phyloP scores from a whole-genome alignment of 345 rosid species.

The Eucalyptus erythrocorys region DNA sequence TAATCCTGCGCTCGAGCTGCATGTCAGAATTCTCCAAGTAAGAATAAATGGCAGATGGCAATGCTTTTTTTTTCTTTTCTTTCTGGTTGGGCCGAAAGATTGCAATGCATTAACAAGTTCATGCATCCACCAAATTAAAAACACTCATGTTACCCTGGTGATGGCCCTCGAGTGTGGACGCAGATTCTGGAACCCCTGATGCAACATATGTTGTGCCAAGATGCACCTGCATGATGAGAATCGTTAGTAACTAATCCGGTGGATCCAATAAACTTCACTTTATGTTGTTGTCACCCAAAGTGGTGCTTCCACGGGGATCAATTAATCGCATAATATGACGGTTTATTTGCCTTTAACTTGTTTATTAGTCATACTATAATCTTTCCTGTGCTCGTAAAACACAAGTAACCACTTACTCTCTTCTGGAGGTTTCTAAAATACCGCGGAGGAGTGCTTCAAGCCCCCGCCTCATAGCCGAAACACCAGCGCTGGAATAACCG shows the following conservation, averaged over 20 bases:
- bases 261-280: neutral
- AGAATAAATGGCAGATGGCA: neutral
- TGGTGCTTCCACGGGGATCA: neutral
- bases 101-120: neutral
- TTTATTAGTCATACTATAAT: neutral
- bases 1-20: neutral
- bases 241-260: neutral
- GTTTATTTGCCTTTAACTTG: neutral
- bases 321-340: neutral
- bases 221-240: neutral
- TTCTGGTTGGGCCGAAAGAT: neutral
- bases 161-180: neutral
- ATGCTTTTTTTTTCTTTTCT: neutral
- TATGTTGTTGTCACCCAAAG: neutral
- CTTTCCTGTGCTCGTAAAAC: neutral
- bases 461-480: neutral
- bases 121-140: neutral
- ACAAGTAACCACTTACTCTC: neutral
- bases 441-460: neutral
- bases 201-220: neutral
- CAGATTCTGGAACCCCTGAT: neutral
- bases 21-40: neutral
- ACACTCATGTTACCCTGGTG: neutral
- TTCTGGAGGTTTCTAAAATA: neutral
- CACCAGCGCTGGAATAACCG: neutral